Evolutionary conservation across 2,329 filamentous ascomycete species (phyloP), one percentile per base, ranked within the genome.

Genomic region (Fusarium beomiforme): DNA sequence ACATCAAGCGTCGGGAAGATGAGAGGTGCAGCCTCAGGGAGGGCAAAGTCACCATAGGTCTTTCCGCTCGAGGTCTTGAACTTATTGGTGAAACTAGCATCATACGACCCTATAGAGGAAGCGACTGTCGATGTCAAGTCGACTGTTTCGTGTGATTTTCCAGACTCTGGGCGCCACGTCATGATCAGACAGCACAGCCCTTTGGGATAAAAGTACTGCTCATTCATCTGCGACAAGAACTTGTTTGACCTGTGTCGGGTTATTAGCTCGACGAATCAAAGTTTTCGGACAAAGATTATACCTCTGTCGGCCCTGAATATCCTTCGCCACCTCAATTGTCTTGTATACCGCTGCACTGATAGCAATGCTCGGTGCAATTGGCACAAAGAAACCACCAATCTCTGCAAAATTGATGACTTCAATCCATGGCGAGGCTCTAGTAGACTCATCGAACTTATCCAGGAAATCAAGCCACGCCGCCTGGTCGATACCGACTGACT

Each of bases 181-280:
- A 90, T 84, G 39, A 91, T 81, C 23, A 81, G 42, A 6, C 75
- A 78, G 16, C 85, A 87, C 0, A 90, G 81, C 0, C 88, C 88
- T 4, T 83, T 83, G 0, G 89, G 88, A 49, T 82, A 83, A 76
- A 91, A 91, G 64, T 89, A 84, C 6, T 86, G 81, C 13, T 65
- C 60, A 5, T 65, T 65, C 14, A 65, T 56, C 16, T 59, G 39
- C 2, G 60, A 14, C 6, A 65, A 9, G 29, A 65, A 65, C 43
- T 65, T 58, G 24, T 65, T 65, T 10, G 62, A 49, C 17, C 62
- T 23, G 16, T 2, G 0, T 12, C 1, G 5, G 4, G 5, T 4
- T 3, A 21, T 65, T 3, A 65, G 60, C 3, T 17, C n/a, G 16
- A n/a, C 2, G 12, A 13, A 2, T 9, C 13, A 16, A 16, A 10